Percentiles rank a stretch among this genome's conserved stretches.
Conservation (phyloP, 225 moss, liverwort and hornwort species). For the Ulota crispa region DNA sequence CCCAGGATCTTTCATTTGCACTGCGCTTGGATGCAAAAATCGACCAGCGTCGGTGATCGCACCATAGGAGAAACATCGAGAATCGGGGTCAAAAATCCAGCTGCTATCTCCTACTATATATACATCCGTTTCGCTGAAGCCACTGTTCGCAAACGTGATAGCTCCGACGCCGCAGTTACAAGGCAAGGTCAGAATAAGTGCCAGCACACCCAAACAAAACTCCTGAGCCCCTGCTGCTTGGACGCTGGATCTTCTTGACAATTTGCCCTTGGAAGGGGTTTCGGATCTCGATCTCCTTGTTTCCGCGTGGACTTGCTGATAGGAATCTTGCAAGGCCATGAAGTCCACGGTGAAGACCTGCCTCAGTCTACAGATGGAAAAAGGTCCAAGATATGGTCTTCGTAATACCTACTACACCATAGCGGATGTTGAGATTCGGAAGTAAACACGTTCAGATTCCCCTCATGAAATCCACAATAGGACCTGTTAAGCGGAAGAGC, state of each 20-base stretch:
- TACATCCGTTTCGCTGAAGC: not conserved
- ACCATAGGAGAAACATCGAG: too few relatives aligned
- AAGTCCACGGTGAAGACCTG: not conserved
- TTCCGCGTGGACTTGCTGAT: fast-evolving
- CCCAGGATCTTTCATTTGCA: not conserved
- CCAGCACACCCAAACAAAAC: not conserved
- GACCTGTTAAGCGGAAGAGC: too few relatives aligned
- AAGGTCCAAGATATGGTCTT: too few relatives aligned
- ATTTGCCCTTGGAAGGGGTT: not conserved
- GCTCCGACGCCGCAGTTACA: not conserved
- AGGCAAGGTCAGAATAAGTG: not conserved
- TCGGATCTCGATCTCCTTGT: not conserved
- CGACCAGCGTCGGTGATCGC: not conserved
- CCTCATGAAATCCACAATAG: too few relatives aligned
- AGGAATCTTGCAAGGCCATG: too few relatives aligned
- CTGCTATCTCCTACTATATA: too few relatives aligned
- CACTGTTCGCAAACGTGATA: not conserved
- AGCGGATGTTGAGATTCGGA: too few relatives aligned
- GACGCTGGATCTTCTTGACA: fast-evolving
- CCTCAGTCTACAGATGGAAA: not conserved
- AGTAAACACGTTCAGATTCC: too few relatives aligned
- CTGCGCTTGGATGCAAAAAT: not conserved
- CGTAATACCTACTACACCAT: too few relatives aligned
- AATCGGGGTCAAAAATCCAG: too few relatives aligned
- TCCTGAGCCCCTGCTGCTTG: not conserved